Evolutionary conservation across 805 yeast species (phyloP).

Genomic region (Saccharomycopsis microspora): DNA sequence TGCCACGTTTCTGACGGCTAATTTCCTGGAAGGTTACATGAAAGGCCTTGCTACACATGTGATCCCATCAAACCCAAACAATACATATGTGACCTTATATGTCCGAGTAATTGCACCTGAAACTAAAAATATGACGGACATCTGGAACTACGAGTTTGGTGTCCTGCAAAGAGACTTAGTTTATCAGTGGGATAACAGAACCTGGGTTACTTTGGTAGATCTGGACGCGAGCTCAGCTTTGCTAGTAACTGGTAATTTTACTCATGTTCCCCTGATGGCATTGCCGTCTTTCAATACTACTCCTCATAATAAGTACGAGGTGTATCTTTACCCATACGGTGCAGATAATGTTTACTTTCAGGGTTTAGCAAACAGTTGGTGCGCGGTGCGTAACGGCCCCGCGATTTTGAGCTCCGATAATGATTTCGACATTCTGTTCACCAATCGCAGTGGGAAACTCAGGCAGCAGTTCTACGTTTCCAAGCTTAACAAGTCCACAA

Average conservation of each 20-base stretch:
- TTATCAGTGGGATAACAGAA: slow-evolving; percentile 56
- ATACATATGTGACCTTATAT: slow-evolving; percentile 14
- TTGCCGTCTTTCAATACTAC: slow-evolving; percentile 12
- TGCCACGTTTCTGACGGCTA: slow-evolving; percentile 3
- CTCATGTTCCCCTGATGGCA: slow-evolving; percentile 17
- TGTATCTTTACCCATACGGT: slow-evolving; percentile 38
- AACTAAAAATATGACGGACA: slow-evolving; percentile 9
- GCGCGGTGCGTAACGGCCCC: slow-evolving; percentile 56
- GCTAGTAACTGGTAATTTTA: slow-evolving; percentile 47
- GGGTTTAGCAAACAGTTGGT: slow-evolving; percentile 46
- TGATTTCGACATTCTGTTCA: slow-evolving; percentile 25
- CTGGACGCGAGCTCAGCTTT: slow-evolving; percentile 60
- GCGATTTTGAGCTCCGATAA: slow-evolving; percentile 23
- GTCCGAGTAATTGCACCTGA: slow-evolving; percentile 10
- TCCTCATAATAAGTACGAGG: slow-evolving; percentile 22
- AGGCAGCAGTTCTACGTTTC: slow-evolving; percentile 53
- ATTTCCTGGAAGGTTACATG: slow-evolving; percentile 13
- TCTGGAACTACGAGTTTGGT: slow-evolving; percentile 59
- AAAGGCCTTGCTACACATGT: slow-evolving; percentile 13
- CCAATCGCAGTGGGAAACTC: slow-evolving; percentile 34
- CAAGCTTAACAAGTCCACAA: slow-evolving; percentile 49
- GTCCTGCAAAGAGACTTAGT: slow-evolving; percentile 50
- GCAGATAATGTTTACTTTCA: slow-evolving; percentile 24
- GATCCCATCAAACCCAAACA: slow-evolving; percentile 11
- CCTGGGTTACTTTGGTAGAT: slow-evolving; percentile 51